Evolutionary conservation across 1,284 basidiomycete species (phyloP), one percentile per base, ranked within the genome.

Genomic region (Leccinum brunneo-olivaceum): DNA sequence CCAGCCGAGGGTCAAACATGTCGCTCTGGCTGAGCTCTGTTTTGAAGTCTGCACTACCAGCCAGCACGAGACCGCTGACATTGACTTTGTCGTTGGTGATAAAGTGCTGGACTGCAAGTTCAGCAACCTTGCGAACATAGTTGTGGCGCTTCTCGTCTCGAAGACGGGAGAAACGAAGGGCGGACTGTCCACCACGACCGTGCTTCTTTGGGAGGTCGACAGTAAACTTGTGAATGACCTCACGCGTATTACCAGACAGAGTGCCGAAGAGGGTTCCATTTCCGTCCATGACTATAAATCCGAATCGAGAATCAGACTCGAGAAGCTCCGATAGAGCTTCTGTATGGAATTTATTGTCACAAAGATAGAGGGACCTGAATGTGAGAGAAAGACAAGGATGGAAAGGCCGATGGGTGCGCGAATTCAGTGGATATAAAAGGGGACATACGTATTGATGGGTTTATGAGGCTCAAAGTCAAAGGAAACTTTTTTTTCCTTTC

Each of bases 201-300:
- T 98, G 96, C 77, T 99, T 99, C 76, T 98, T 99, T 40, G 96
- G 96, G 16, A 99, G 77, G 70, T 98, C 96, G 63, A 99, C 96
- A 28, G 88, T 93, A 71, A 99, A 96, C 68, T 98, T 99, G 72
- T 98, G 93, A 46, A 97, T 77, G 42, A 99, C 81, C 52, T 97
- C 94, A 54, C 96, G 90, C 16, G 96, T 97, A 71, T 98, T 99
- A 43, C 96, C 96, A 0, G 93, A 82, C 37, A 99, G 81, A 4
- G 90, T 92, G 52, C 96, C 96, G 56, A 98, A 98, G 34, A 99
- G 84, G 16, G 91, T 89, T 28, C 93, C 93, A 65, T 94, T 95
- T 70, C 93, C 94, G 64, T 95, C 94, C 96, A 98, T 98, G 63
- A 98, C 88, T 66, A 99, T 97, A 75, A 99, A 99, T 24, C 94